These are phyloP conservation scores for Nematocida sp. DNA, from an alignment of 371 early-diverging fungal species.

Conservation along the genomic window DNA sequence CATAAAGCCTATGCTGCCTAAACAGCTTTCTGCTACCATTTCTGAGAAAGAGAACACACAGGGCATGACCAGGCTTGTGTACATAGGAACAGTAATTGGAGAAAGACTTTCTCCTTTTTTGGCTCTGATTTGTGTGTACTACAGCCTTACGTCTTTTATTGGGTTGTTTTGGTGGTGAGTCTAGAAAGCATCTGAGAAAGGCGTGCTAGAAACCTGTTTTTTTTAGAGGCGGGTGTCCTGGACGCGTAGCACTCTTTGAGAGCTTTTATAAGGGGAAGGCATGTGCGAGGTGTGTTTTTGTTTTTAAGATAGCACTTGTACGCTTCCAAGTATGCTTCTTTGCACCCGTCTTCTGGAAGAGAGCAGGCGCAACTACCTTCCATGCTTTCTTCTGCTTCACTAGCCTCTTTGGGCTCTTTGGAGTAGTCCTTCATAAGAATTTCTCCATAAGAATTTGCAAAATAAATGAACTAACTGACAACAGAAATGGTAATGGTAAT, in stretches of 20 bases:
- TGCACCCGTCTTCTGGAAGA: not conserved
- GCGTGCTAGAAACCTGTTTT: not conserved
- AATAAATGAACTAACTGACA: no score
- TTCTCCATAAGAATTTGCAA: no score
- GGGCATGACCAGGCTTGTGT: constrained; percentile 64
- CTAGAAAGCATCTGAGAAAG: not conserved
- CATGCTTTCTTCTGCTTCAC: no score
- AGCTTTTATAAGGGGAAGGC: not conserved
- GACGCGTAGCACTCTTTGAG: constrained; percentile 16
- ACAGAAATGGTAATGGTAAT: no score
- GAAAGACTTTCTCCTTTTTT: constrained; percentile 61
- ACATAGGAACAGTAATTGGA: constrained; percentile 57
- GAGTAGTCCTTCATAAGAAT: no score
- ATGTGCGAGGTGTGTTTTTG: not conserved
- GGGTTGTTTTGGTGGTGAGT: constrained; percentile 49
- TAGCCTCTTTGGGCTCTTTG: no score
- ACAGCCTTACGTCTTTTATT: constrained; percentile 42
- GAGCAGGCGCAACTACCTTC: no score
- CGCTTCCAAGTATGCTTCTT: constrained; percentile 9
- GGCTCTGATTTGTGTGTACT: constrained; percentile 46
- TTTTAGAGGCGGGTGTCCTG: not conserved
- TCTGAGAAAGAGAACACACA: constrained; percentile 64
- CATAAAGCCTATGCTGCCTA: constrained; percentile 70
- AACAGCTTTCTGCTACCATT: constrained; percentile 67
- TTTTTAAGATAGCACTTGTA: constrained; percentile 43